Conservation (phyloP, 2,329 filamentous ascomycete genomes). For the Ceratocystis destructans region DNA sequence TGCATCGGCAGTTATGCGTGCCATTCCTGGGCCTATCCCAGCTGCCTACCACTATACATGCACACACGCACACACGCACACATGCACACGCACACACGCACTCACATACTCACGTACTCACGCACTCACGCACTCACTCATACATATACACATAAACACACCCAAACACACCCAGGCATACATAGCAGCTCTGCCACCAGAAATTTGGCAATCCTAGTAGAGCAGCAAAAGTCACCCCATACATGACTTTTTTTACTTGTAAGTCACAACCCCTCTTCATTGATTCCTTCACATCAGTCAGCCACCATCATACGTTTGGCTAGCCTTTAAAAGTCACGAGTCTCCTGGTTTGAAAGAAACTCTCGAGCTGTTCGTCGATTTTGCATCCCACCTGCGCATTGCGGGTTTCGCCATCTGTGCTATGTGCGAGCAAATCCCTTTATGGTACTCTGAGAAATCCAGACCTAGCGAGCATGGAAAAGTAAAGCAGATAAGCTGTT, state of each 20-base stretch:
- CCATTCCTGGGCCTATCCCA: neutral
- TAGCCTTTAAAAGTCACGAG: neutral
- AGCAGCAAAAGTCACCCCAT: neutral
- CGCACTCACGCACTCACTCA: too few species aligned
- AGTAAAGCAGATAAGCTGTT: constrained; percentile 5
- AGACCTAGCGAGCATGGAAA: constrained; percentile 6
- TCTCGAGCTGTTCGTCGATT: neutral
- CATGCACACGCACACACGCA: neutral
- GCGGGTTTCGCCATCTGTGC: neutral
- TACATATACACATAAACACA: neutral
- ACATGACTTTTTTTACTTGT: neutral
- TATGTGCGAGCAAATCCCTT: neutral
- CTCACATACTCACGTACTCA: neutral
- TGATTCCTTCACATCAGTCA: neutral
- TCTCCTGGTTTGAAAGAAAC: neutral
- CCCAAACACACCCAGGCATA: neutral
- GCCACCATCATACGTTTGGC: neutral
- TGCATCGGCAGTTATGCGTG: neutral
- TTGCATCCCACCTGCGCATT: neutral
- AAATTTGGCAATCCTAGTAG: neutral
- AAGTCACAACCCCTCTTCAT: neutral
- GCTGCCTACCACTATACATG: neutral
- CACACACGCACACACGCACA: neutral
- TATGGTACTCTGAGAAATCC: neutral
- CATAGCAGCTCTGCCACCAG: neutral